phyloP scores from a whole-genome alignment of 2,329 filamentous ascomycete genomes.

The Fusarium pilosicola region DNA sequence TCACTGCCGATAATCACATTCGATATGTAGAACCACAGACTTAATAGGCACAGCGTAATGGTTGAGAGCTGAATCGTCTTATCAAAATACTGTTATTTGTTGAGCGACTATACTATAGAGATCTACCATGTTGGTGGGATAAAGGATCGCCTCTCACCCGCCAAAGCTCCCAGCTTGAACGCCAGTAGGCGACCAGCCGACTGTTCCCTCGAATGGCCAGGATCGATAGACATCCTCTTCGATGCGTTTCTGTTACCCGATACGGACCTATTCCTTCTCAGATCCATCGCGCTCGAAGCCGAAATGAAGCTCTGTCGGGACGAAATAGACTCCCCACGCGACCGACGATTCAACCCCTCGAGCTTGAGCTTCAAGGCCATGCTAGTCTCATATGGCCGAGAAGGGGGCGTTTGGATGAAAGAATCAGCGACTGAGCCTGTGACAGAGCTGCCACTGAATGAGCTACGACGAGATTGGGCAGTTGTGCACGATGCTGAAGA shows the following conservation, averaged over 20 bases:
- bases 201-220: background rate
- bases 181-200: conserved; percentile 25
- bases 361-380: conserved; percentile 10
- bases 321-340: background rate
- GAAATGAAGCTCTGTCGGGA: conserved; percentile 14
- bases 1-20: background rate
- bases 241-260: background rate
- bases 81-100: background rate
- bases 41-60: too few relatives aligned
- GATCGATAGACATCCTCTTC: conserved; percentile 3
- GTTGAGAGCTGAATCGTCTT: background rate
- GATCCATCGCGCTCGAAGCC: background rate
- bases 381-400: conserved; percentile 8
- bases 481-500: background rate
- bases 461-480: conserved; percentile 5
- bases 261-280: conserved; percentile 19
- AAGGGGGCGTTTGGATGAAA: background rate
- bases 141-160: conserved; percentile 3
- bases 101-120: background rate
- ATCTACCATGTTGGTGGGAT: background rate
- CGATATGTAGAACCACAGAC: background rate
- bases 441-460: conserved; percentile 7
- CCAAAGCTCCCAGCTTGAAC: conserved; percentile 34
- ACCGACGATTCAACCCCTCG: conserved; percentile 4
- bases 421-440: background rate